Evolutionary conservation across 208 protist species (phyloP).

Genomic region (Trypanosomatidae sp.): DNA sequence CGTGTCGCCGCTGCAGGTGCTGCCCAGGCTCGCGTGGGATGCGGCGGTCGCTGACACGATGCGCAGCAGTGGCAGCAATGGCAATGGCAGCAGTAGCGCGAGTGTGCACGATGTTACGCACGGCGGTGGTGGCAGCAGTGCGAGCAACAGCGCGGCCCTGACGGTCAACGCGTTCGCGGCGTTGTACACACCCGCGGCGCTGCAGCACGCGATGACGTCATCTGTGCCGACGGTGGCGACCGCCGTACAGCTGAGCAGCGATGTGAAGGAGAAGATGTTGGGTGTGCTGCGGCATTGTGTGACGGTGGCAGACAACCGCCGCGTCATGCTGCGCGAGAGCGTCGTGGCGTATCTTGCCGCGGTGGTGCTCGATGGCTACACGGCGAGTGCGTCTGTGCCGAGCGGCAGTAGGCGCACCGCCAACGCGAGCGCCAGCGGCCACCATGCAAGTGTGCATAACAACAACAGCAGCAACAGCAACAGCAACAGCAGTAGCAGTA

Average conservation of each 20-base stretch:
- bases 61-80: constrained; percentile 13
- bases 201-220: no score
- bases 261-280: constrained; percentile 70
- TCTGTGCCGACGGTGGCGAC: constrained; percentile 17
- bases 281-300: constrained; percentile 85
- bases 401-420: no score
- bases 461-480: no score
- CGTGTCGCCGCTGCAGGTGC: no score
- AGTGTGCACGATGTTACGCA: not conserved
- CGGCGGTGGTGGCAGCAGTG: no score
- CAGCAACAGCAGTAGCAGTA: no score
- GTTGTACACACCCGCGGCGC: not conserved
- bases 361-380: constrained; percentile 69
- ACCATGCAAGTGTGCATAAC: no score
- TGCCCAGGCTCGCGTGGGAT: no score
- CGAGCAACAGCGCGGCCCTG: not conserved
- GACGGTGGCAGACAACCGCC: constrained; percentile 68
- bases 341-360: constrained; percentile 54
- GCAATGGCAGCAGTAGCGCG: not conserved
- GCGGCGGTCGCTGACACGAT: constrained; percentile 28
- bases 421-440: no score
- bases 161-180: not conserved
- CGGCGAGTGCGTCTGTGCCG: constrained; percentile 16
- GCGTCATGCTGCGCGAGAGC: constrained; percentile 27
- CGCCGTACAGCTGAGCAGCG: constrained; percentile 27